Evolutionary conservation across 108 stramenopile species (phyloP).

Genomic region (Cyclotella sp.): DNA sequence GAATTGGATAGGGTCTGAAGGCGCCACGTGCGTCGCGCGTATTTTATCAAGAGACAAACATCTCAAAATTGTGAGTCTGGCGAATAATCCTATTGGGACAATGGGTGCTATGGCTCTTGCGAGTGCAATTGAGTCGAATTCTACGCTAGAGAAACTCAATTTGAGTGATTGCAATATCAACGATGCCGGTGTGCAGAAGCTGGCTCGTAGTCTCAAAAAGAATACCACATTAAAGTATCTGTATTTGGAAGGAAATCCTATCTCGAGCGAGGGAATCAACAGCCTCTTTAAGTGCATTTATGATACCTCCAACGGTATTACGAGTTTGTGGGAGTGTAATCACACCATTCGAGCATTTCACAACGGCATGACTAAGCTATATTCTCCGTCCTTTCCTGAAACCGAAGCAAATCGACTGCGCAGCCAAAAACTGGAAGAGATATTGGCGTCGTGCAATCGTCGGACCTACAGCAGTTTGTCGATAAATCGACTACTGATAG

Average conservation of each 20-base stretch:
- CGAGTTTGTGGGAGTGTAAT: conserved; percentile 36
- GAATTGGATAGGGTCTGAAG: conserved; percentile 37
- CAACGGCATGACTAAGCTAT: conserved; percentile 16
- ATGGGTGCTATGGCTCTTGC: conserved; percentile 43
- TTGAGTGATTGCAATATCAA: conserved; percentile 42
- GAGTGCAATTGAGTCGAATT: conserved; percentile 34
- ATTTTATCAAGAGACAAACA: conserved; percentile 18
- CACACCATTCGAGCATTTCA: conserved; percentile 37
- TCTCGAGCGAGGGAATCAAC: conserved; percentile 28
- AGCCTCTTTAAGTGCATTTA: conserved; percentile 34
- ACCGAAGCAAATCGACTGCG: conserved; percentile 33
- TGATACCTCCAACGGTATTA: conserved; percentile 31
- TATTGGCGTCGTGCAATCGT: conserved; percentile 30
- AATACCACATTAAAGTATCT: conserved; percentile 28
- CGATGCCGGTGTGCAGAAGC: conserved; percentile 33
- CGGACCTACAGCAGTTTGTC: background rate
- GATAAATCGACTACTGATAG: background rate
- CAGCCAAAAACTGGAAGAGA: conserved; percentile 12
- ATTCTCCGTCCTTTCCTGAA: conserved; percentile 40
- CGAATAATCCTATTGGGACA: conserved; percentile 38
- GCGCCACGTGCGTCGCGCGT: conserved; percentile 37
- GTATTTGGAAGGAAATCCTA: conserved; percentile 44
- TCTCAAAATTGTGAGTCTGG: conserved; percentile 38
- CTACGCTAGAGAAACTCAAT: conserved; percentile 28
- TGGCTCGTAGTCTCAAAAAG: conserved; percentile 27